Evolutionary conservation across 805 yeast genomes (phyloP), one percentile per base, ranked within the genome.

Genomic region (Kurtzmaniella cleridarum): DNA sequence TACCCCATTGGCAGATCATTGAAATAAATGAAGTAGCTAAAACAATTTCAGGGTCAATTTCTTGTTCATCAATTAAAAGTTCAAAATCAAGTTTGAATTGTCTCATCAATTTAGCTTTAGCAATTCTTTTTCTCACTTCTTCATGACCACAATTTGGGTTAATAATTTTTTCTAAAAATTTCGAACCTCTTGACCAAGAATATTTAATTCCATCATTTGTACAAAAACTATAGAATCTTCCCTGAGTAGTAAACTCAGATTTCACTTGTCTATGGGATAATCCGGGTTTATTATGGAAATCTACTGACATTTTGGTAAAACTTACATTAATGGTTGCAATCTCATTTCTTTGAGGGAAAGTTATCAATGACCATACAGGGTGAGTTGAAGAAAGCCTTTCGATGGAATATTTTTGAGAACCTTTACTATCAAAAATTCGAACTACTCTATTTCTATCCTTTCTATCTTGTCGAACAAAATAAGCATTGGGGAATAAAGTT

Each of bases 1-100:
- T 54, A 16, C 79, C 78, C 86, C 86, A 79, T 56, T 78, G 79
- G n/a, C 83, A 75, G 60, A 76, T 63, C 80, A 79, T 78, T 14
- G 82, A 68, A 39, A 76, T 57, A 47, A 79, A 79, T 1, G 72
- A 82, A 5, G 84, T 77, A n/a, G 79, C 75, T 37, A 80, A 52
- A 2, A 76, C 82, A 31, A 71, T 60, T 40, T 74, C 75, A n/a
- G 62, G 53, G 49, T 75, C 79, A 20, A 76, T 59, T 45, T 64
- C 61, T 2, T 51, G 38, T 36, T 66, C 72, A 53, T 78, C 82
- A 20, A 79, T 54, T 27, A 73, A 55, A 42, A 79, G 45, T 55
- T 79, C 84, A 57, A 73, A 80, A 53, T 80, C 84, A 46, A 78
- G 68, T 47, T 71, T 68, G 62, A 76, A 71, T 49, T 73, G 79